Base-by-base conservation (phyloP, 441 rosid genomes). In the Pelargonium myrrhifolium region DNA sequence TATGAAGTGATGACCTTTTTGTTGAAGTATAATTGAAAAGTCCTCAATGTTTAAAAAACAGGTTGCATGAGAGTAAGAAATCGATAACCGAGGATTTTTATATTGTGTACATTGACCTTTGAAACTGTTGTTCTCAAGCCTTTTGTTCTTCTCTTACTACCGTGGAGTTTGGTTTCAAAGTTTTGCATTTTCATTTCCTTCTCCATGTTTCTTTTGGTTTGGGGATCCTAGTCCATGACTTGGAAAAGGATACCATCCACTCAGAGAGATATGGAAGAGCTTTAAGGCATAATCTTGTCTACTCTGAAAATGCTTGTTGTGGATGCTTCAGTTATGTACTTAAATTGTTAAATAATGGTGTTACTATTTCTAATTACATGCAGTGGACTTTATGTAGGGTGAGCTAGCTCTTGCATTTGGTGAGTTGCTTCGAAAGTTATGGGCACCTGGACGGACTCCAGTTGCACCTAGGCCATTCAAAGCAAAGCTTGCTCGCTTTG, bases 351-450 rank as follows among this genome's bases (percentile, higher is more conserved):
- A 24, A 24, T 24, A 24, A 24, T 24, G 28, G 28, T 24, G 28
- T 51, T 49, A 14, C 56, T 61, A 74, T 66, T 64, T 67, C 47
- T 79, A 88, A 51, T 51, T 51, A 51, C 56, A 6, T 51, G 56
- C 56, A 51, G 56, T 51, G 21, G 56, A 51, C 56, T 51, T n/a
- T n/a, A 51, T 51, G 56, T 51, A 51, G 90, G 93, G 93, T 75
- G 89, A 88, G 80, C 82, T 88, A 74, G 89, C 93, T 75, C 74
- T 81, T 67, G 89, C 89, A 65, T 88, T 88, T 72, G 90, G 93
- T 53, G 90, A 88, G 68, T 72, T 88, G 71, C 69, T 88, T 71
- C 86, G 93, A 78, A 86, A 84, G 72, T 70, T 88, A 63, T 88
- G 90, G 93, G 85, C 85, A 68, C 90, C 93, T 73, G 90, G 87